Evolutionary conservation across 1,139 yeast species (phyloP), one percentile per base, ranked within the genome.

Genomic region (Lodderomyces orthopsilosis): DNA sequence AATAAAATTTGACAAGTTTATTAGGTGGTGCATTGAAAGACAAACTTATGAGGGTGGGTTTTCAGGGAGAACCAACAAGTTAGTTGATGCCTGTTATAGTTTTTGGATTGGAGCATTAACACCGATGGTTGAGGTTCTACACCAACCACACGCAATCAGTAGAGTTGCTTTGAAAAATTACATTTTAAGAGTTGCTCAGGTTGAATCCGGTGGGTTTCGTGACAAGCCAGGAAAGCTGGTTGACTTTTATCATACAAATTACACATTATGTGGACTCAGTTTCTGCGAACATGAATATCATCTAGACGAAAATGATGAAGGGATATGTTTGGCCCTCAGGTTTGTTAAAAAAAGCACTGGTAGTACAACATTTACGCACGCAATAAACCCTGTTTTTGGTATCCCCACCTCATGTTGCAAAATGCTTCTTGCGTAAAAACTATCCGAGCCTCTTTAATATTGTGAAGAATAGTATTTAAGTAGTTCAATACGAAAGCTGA

Each of bases 1-100:
- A 21, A 18, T 35, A 2, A 22, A 36, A 23, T 43, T 81, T 2
- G 75, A 68, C 0, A 48, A 46, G 6, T 62, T 85, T 27, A 48
- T 75, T 2, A 61, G 74, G 41, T 94, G 98, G 98, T 68, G 83
- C 3, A 74, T 75, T 5, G 66, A 75, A 18, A 75, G 96, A 35
- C 98, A 93, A 58, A 68, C 74, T 46, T 68, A 68, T 27, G 97
- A 90, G 58, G 95, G 95, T 6, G 97, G 98, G 0, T 76, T 91
- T 38, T 76, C 83, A 8, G 99, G 99, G 0, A 76, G 99, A 45
- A 79, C 95, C 0, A 91, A 93, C 59, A 94, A 94, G 62, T 72
- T 94, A 35, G 98, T 93, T 1, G 99, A 94, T 62, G 96, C 95
- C 0, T 94, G 99, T 62, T 94, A 94, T 61, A 81, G 91, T 56